Evolutionary conservation across 73 alveolate species (phyloP), one percentile per base, ranked within the genome.

Genomic region (Paramecium octaurelia): DNA sequence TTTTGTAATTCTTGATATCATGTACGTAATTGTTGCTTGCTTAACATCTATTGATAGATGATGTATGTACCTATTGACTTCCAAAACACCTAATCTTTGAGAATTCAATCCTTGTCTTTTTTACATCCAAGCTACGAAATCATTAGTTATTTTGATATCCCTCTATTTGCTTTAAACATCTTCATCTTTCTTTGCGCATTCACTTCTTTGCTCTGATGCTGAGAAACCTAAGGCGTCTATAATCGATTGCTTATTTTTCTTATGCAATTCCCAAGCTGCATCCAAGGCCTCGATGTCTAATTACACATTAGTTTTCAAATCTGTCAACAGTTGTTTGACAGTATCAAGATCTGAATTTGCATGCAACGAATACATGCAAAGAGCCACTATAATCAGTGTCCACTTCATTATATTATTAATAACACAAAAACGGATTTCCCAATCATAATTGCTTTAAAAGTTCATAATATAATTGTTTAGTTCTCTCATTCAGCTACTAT

Each of bases 221-320:
- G 91, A 80, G 10, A 48, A 80, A 21, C 75, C 76, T 48, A 80
- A 43, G 31, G 91, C 91, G 2, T 48, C 91, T 2, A 48, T 46
- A 6, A 80, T 73, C 21, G 70, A 43, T 80, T 24, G 57, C 57
- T 80, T 40, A 10, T 80, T 80, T 42, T 80, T 21, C 24, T 42
- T 44, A 48, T 80, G 91, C 31, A 21, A 40, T 46, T 80, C 91
- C 91, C 91, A 80, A 43, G 91, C 91, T 24, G 75, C 91, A 80
- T 80, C 91, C 44, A 80, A 35, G 8, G 91, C 91, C 6, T 80
- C 91, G 57, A 80, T 80, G 9, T 80, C 91, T 46, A 31, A 31
- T 40, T 80, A 23, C 76, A 48, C 91, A 80, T 46, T 80, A 8
- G 70, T 46, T 35, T 80, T 80, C 75, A 80, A 46, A 35, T 80